Base-by-base conservation (phyloP, 2,329 filamentous ascomycete species). In the Trichophyton equinum region DNA sequence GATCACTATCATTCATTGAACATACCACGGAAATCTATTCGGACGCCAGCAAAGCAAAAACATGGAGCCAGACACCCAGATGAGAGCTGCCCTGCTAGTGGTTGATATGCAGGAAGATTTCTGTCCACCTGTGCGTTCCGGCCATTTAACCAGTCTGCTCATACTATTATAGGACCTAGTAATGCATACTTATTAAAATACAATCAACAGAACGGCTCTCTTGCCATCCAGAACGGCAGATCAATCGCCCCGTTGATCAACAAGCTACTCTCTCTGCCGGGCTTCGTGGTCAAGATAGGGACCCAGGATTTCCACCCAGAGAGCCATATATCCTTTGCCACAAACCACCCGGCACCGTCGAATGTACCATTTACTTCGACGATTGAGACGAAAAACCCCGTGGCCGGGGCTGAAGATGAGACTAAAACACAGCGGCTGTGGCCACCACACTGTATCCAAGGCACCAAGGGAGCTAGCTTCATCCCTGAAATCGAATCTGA, bases 21-120 rank as follows among this genome's bases (percentile, higher is more conserved):
- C 33, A 13, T 36, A 36, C 33, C 2, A 11, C 33, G 11, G 33
- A 27, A 27, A 27, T 5, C 25, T 27, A 27, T 30, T 30, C 27
- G 6, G 27, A 9, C 38, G 13, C 15, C 38, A 6, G 15, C 15
- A 42, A 13, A 42, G 11, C 9, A n/a, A 53, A n/a, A 53, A 33
- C 27, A 63, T 63, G 60, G 20, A 59, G 30, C 51, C 60, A 3
- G 42, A 18, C 15, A 59, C 30, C 27, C 22, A 64, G 33, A 79
- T 78, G 68, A 74, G 71, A 46, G 79, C 83, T 51, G 84, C 84
- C n/a, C 73, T 87, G 42, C 74, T 96, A 56, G 81, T 96, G 9
- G 86, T 96, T 59, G 91, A 96, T 74, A 81, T 95, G 70, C 94
- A 97, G 75, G 87, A 96, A 73, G 92, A 97, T 77, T 97, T 96